Evolutionary conservation across 352 stramenopile species (phyloP).

Genomic region (Phytophthora cryptogea): DNA sequence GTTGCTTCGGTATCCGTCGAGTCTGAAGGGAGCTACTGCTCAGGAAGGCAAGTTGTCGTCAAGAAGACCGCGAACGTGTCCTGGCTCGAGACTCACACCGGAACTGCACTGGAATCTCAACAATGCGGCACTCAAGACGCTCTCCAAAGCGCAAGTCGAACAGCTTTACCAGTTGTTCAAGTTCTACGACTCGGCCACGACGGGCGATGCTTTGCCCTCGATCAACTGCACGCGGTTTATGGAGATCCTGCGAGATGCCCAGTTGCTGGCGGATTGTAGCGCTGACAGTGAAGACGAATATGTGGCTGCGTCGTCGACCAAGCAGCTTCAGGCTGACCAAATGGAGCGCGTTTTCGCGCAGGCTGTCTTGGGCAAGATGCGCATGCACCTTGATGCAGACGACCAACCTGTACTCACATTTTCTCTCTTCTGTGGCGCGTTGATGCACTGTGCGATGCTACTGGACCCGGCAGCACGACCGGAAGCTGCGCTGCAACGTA

Average conservation of each 20-base stretch:
- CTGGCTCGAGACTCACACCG: constrained; percentile 20
- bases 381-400: constrained; percentile 58
- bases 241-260: constrained; percentile 44
- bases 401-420: constrained; percentile 56
- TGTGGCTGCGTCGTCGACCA: neutral
- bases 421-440: constrained; percentile 52
- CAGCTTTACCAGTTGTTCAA: constrained; percentile 48
- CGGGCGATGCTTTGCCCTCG: constrained; percentile 44
- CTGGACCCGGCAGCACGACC: constrained; percentile 28
- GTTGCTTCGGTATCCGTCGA: no score
- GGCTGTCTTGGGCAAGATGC: constrained; percentile 60
- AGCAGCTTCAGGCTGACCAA: constrained; percentile 1
- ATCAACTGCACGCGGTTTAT: constrained; percentile 47
- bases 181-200: constrained; percentile 58
- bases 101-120: constrained; percentile 61
- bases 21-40: no score
- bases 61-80: constrained; percentile 8
- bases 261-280: constrained; percentile 17
- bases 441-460: constrained; percentile 55
- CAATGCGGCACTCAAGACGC: constrained; percentile 24
- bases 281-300: neutral
- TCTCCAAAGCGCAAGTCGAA: constrained; percentile 23
- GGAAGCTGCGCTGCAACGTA: constrained; percentile 14
- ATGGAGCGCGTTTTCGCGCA: constrained; percentile 60
- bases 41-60: no score